Evolutionary conservation across 352 stramenopile genomes (phyloP).

Genomic region (Phytophthora niederhauseri): DNA sequence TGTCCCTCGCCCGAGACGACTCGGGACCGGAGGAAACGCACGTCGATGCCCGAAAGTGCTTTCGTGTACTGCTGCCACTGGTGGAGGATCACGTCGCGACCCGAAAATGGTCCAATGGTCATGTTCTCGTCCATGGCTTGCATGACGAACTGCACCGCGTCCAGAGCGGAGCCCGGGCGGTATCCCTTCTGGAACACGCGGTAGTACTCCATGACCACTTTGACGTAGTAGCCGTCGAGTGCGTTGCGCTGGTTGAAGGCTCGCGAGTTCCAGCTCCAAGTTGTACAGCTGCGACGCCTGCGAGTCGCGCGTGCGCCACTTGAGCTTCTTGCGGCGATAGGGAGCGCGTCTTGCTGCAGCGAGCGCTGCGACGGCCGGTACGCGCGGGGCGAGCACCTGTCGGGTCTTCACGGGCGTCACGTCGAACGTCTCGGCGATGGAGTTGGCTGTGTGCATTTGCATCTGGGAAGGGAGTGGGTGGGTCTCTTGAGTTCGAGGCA

Average conservation of each 20-base stretch:
- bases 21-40: slow-evolving; percentile 41
- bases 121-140: slow-evolving; percentile 58
- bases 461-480: not conserved
- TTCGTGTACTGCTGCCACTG: slow-evolving; percentile 60
- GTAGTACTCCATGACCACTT: slow-evolving; percentile 61
- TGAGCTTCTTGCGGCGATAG: slow-evolving; percentile 42
- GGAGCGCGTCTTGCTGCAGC: slow-evolving; percentile 17
- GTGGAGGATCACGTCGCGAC: slow-evolving; percentile 52
- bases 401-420: slow-evolving; percentile 24
- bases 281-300: slow-evolving; percentile 68
- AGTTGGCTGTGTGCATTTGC: slow-evolving; percentile 14
- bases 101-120: slow-evolving; percentile 43
- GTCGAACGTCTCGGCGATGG: slow-evolving; percentile 22
- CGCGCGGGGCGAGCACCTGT: slow-evolving; percentile 18
- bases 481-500: not conserved
- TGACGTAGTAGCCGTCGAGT: slow-evolving; percentile 51
- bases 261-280: slow-evolving; percentile 45
- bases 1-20: slow-evolving; percentile 23
- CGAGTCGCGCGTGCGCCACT: slow-evolving; percentile 59
- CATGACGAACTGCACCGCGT: slow-evolving; percentile 46
- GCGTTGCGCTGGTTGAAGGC: slow-evolving; percentile 50
- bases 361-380: slow-evolving; percentile 25
- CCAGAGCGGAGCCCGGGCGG: slow-evolving; percentile 20
- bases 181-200: slow-evolving; percentile 64
- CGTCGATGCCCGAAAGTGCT: slow-evolving; percentile 41